Percentiles rank a stretch among this genome's conserved stretches.
Evolutionary conservation across 1,284 basidiomycete species (phyloP).

Genomic region (Takashimella tepidaria): DNA sequence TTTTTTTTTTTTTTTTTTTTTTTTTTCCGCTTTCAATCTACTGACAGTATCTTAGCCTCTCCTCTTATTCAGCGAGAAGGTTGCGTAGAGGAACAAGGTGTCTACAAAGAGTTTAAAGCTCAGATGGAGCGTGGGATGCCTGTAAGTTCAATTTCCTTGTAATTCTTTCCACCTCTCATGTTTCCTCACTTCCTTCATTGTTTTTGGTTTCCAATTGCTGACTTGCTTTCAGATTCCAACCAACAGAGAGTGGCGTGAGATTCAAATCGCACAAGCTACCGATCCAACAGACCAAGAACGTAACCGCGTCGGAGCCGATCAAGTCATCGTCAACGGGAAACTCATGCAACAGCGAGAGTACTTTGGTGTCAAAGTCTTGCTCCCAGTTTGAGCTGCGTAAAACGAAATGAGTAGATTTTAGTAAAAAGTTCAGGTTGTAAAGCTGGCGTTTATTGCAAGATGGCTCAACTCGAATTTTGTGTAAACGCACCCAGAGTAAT

Average conservation of each 20-base stretch:
- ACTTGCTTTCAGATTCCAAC: constrained; percentile 22
- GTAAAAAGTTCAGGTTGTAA: background rate
- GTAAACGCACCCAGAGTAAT: too few relatives aligned
- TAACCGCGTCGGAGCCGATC: constrained; percentile 28
- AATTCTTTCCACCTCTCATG: too few relatives aligned
- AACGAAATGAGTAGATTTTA: too few relatives aligned
- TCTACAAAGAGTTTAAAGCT: constrained; percentile 37
- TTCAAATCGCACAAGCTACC: constrained; percentile 36
- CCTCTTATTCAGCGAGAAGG: constrained; percentile 38
- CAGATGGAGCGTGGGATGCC: constrained; percentile 30
- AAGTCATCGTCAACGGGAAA: constrained; percentile 31
- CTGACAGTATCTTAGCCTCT: constrained; percentile 10
- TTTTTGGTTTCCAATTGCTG: background rate
- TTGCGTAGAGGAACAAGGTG: constrained; percentile 35
- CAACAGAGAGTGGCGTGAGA: constrained; percentile 36
- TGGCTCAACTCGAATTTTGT: too few relatives aligned
- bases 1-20: too few relatives aligned
- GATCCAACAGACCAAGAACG: constrained; percentile 31
- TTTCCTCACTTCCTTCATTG: background rate
- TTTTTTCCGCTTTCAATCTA: background rate
- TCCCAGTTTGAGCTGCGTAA: constrained; percentile 26
- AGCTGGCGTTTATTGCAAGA: background rate
- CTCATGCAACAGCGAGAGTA: constrained; percentile 34
- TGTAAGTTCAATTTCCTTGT: too few relatives aligned
- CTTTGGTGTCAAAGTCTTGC: constrained; percentile 33